Evolutionary conservation across 805 yeast genomes (phyloP).

Genomic region (Candida khao-thaluensis): DNA sequence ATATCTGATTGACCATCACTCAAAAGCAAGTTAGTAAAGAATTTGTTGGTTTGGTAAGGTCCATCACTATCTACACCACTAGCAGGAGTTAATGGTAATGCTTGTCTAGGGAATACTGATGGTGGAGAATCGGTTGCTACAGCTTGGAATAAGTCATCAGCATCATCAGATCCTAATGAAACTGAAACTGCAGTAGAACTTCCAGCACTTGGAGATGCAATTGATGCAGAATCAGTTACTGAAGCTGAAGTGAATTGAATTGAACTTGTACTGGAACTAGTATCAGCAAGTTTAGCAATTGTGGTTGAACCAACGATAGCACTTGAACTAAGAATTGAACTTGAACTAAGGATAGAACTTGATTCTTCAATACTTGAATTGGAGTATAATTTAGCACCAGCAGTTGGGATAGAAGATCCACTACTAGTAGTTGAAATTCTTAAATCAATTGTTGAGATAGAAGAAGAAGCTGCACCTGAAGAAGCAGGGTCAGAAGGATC

Average conservation of each 20-base stretch:
- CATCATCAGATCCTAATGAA: slow-evolving; percentile 15
- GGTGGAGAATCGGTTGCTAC: slow-evolving; percentile 36
- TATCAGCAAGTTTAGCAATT: slow-evolving; percentile 8
- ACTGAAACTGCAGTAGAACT: slow-evolving; percentile 11
- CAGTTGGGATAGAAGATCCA: slow-evolving; percentile 1
- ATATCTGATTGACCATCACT: slow-evolving; percentile 43
- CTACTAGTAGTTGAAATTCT: slow-evolving; percentile 13
- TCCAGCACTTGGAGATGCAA: slow-evolving; percentile 6
- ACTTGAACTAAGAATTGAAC: slow-evolving; percentile 1
- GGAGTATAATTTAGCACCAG: slow-evolving; percentile 11
- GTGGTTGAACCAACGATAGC: slow-evolving; percentile 4
- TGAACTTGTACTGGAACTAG: not conserved
- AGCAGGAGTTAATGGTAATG: slow-evolving; percentile 47
- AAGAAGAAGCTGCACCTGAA: slow-evolving; percentile 6
- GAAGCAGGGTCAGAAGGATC: slow-evolving; percentile 7
- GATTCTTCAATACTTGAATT: slow-evolving; percentile 6
- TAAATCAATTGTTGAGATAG: slow-evolving; percentile 17
- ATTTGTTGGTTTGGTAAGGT: slow-evolving; percentile 70
- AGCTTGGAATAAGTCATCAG: slow-evolving; percentile 47
- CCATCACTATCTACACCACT: slow-evolving; percentile 41
- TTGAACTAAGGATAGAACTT: not conserved
- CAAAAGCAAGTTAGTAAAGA: slow-evolving; percentile 59
- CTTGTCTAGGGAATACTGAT: slow-evolving; percentile 47
- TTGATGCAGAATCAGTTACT: slow-evolving; percentile 3
- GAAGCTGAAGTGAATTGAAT: slow-evolving; percentile 1